A percentile compares a stretch with the other conserved stretches of the same genome.
Conservation (phyloP, 169 alveolate genomes). For the Plasmodium gonderi region DNA sequence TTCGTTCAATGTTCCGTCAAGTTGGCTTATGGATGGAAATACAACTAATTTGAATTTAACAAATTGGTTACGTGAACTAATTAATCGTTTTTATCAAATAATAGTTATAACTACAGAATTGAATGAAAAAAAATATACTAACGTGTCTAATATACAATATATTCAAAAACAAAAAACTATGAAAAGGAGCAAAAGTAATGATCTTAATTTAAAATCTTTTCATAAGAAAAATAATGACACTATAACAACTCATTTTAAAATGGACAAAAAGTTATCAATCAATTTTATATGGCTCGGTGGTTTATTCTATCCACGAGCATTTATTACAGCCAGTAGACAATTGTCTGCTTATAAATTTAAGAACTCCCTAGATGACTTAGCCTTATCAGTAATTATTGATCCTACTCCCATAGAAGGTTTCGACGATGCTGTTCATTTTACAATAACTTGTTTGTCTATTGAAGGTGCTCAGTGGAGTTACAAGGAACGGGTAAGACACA, state of each 20-base stretch:
- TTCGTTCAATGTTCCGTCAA: conserved; percentile 70
- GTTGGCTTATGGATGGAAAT: conserved; percentile 64
- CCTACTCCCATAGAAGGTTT: conserved; percentile 55
- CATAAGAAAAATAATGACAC: conserved; percentile 51
- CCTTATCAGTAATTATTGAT: conserved; percentile 80
- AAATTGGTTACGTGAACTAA: conserved; percentile 55
- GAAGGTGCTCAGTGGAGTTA: conserved; percentile 90
- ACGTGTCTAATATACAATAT: background rate
- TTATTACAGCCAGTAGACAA: conserved; percentile 92
- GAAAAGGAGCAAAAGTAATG: background rate
- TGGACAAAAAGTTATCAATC: conserved; percentile 37
- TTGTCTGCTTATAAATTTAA: conserved; percentile 84
- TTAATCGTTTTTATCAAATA: conserved; percentile 66
- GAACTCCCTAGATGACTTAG: conserved; percentile 90
- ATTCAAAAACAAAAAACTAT: background rate
- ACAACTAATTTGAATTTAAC: conserved; percentile 53
- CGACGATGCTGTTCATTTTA: conserved; percentile 80
- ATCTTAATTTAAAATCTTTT: conserved; percentile 18
- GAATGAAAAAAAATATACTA: conserved; percentile 13
- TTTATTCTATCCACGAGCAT: conserved; percentile 92
- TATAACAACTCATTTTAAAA: conserved; percentile 63
- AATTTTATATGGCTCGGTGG: conserved; percentile 91
- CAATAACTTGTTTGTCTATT: conserved; percentile 85
- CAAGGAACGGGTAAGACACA: conserved; percentile 36
- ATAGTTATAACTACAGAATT: conserved; percentile 63